Conservation (phyloP, 2,329 filamentous ascomycete genomes). For the Microdochium nivale region DNA sequence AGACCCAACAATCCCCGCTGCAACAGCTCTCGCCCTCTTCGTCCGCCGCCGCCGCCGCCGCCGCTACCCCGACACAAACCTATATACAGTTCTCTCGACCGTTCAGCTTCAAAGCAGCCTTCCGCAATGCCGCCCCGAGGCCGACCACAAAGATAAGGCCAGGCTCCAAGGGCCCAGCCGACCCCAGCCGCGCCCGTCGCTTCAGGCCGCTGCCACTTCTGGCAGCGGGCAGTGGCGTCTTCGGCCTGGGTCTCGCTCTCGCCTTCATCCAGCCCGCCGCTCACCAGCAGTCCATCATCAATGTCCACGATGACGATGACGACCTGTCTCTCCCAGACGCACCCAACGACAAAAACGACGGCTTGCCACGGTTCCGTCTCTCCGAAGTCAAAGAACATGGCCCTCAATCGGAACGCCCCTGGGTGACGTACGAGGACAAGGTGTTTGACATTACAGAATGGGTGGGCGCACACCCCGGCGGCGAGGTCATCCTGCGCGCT, state of each 20-base stretch:
- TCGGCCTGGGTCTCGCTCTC: conserved; percentile 12
- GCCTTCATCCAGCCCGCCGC: conserved; percentile 14
- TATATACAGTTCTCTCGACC: conserved; percentile 3
- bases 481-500: conserved; percentile 58
- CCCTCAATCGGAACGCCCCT: conserved; percentile 43
- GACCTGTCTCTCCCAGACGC: conserved; percentile 3
- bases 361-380: conserved; percentile 39
- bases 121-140: conserved; percentile 4
- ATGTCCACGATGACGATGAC: conserved; percentile 1
- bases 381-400: conserved; percentile 44
- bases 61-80: conserved; percentile 2
- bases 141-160: conserved; percentile 1
- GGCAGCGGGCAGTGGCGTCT: conserved; percentile 17
- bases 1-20: conserved; percentile 2
- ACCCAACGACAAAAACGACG: conserved; percentile 21
- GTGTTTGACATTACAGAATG: conserved; percentile 67
- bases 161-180: background rate
- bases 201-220: conserved; percentile 12
- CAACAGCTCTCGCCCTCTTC: background rate
- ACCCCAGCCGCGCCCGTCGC: conserved; percentile 7
- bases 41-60: background rate
- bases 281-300: conserved; percentile 8
- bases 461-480: conserved; percentile 56
- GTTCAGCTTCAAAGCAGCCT: conserved; percentile 7
- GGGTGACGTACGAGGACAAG: conserved; percentile 55